phyloP scores from a whole-genome alignment of 2,329 filamentous ascomycete genomes.

The Bipolaris gigantea region DNA sequence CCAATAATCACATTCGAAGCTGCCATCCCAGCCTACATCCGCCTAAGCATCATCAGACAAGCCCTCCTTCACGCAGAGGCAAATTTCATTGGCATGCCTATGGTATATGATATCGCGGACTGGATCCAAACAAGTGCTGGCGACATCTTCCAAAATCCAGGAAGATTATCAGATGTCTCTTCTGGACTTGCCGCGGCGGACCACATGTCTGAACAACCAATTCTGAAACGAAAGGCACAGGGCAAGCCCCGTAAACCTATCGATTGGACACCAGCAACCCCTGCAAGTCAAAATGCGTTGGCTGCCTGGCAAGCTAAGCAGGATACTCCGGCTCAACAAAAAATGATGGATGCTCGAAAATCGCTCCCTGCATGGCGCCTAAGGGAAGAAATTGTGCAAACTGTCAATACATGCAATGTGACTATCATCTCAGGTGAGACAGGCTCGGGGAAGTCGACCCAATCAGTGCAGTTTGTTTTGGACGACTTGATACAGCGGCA shows the following conservation, averaged over 20 bases:
- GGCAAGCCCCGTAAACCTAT: conserved; percentile 55
- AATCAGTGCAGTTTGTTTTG: conserved; percentile 93
- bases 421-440: conserved; percentile 98
- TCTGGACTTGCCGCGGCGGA: conserved; percentile 65
- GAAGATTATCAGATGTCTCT: conserved; percentile 80
- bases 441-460: conserved; percentile 94
- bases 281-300: conserved; percentile 61
- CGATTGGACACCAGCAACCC: conserved; percentile 62
- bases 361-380: conserved; percentile 86
- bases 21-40: conserved; percentile 85
- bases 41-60: conserved; percentile 81
- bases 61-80: conserved; percentile 71
- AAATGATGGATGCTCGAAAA: conserved; percentile 73
- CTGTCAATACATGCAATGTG: conserved; percentile 77
- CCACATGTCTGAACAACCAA: conserved; percentile 33
- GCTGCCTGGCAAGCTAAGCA: conserved; percentile 72
- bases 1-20: conserved; percentile 69
- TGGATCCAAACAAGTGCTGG: conserved; percentile 88
- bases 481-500: conserved; percentile 82
- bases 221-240: conserved; percentile 23
- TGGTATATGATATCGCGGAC: conserved; percentile 87
- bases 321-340: conserved; percentile 64
- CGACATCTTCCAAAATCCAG: conserved; percentile 80
- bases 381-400: conserved; percentile 72
- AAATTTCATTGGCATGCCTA: conserved; percentile 77